Evolutionary conservation across 192 early-diverging fungal species (phyloP), one percentile per base, ranked within the genome.

Genomic region (Lobosporangium transversale): DNA sequence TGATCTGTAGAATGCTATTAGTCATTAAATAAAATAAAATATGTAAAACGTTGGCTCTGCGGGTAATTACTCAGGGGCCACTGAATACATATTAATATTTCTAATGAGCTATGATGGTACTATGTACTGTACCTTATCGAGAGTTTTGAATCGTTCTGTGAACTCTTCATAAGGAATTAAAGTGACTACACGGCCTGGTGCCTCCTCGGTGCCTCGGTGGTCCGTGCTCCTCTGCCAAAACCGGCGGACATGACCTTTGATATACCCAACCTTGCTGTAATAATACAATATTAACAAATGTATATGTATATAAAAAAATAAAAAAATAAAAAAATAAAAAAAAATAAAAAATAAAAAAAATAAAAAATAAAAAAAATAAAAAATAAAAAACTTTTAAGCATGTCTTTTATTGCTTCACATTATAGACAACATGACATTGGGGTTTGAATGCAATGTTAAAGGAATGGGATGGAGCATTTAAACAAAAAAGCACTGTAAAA

Each of bases 191-290:
- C 94, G 84, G 26, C 95, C 95, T 0, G 94, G 94, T 7, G 81
- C 60, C 30, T 86, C 82, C 6, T 85, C 83, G 1, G 93, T 94
- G 3, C 95, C 95, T 8, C 95, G 87, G 79, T 97, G 95, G 76
- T 97, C 95, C 31, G 87, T 88, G 43, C 86, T 90, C 24, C 89
- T 86, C 82, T 92, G 93, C 92, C 92, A 94, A 63, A 93, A 94
- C 24, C 92, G 78, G 27, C 92, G 80, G 10, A 89, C 89, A 68
- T 86, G 88, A 31, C 87, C 85, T 35, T 88, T 86, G 23, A 92
- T 87, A 54, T 88, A 93, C 8, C 90, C 91, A 1, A 79, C 74
- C 70, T 81, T 84, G 48, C 56, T 62, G 33, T 53, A 35, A 18
- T 26, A 17, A 12, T 33, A 29, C 2, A 15, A 37, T 52, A n/a